These are phyloP conservation scores for Russula vinacea DNA, from an alignment of 768 basidiomycete genomes.

Conservation along the genomic window DNA sequence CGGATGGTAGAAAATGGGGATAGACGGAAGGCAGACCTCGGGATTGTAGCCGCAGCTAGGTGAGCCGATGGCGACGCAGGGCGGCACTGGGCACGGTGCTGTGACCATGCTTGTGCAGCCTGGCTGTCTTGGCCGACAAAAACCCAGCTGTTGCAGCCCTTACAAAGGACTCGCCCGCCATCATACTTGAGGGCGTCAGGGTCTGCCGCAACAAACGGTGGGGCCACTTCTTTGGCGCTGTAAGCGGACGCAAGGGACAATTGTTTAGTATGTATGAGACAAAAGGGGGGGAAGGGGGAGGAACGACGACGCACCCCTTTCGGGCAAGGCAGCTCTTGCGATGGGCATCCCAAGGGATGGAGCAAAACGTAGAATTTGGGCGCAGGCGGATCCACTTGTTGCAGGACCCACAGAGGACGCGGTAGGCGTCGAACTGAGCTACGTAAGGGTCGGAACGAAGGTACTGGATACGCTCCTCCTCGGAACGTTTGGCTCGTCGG, in stretches of 20 bases:
- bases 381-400: conserved; percentile 85
- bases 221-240: conserved; percentile 60
- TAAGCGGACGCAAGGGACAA: conserved; percentile 3
- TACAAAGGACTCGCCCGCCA: conserved; percentile 66
- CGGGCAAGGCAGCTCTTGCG: conserved; percentile 78
- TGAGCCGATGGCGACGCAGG: conserved; percentile 34
- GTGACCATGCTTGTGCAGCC: conserved; percentile 64
- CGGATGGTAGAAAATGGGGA: background rate
- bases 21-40: conserved; percentile 8
- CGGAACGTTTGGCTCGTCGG: conserved; percentile 70
- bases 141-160: conserved; percentile 68
- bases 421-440: conserved; percentile 75
- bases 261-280: conserved; percentile 28
- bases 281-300: conserved; percentile 8
- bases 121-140: conserved; percentile 58
- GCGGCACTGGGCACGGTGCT: conserved; percentile 57
- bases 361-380: conserved; percentile 83
- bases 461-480: conserved; percentile 73
- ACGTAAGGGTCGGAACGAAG: conserved; percentile 69
- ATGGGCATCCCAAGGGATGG: conserved; percentile 87
- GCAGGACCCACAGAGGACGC: conserved; percentile 74
- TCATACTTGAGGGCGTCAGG: conserved; percentile 74
- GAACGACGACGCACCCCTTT: conserved; percentile 55
- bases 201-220: conserved; percentile 52
- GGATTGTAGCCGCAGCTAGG: conserved; percentile 19